Conservation (phyloP, 2,329 filamentous ascomycete genomes). For the Fusarium temperatum region DNA sequence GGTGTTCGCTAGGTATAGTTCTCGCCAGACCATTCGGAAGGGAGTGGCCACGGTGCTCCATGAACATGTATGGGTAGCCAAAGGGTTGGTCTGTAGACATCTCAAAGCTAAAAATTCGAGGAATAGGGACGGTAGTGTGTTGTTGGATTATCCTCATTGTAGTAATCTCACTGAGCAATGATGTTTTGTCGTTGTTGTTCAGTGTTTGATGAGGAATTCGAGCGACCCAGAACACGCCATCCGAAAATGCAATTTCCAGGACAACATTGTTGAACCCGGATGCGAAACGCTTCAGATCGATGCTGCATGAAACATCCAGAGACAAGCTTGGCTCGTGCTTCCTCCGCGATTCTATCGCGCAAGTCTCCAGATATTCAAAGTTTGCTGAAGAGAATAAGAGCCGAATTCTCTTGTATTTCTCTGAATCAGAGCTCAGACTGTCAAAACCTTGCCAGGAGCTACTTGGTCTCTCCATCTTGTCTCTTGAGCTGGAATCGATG, state of each 20-base stretch:
- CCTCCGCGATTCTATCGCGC: not conserved
- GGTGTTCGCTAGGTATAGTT: not conserved
- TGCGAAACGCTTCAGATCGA: not conserved
- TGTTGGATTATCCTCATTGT: not conserved
- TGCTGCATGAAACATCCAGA: not conserved
- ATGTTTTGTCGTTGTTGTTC: no score
- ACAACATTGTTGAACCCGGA: not conserved
- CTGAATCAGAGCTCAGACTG: fast-evolving
- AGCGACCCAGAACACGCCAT: not conserved
- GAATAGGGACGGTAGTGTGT: not conserved
- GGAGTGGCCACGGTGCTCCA: not conserved
- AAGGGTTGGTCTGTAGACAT: not conserved
- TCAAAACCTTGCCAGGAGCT: not conserved
- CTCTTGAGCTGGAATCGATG: fast-evolving
- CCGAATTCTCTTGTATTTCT: not conserved
- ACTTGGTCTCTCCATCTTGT: not conserved
- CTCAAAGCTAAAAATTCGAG: not conserved
- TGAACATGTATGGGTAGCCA: not conserved
- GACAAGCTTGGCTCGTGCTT: not conserved
- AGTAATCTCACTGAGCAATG: not conserved
- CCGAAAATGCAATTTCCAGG: not conserved
- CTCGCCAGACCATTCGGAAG: not conserved
- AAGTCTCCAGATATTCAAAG: not conserved
- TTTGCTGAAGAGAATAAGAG: not conserved
- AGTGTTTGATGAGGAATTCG: not conserved